These are phyloP conservation scores for Leptographium galeiforme DNA, from an alignment of 2,329 filamentous ascomycete species.

Conservation along the genomic window DNA sequence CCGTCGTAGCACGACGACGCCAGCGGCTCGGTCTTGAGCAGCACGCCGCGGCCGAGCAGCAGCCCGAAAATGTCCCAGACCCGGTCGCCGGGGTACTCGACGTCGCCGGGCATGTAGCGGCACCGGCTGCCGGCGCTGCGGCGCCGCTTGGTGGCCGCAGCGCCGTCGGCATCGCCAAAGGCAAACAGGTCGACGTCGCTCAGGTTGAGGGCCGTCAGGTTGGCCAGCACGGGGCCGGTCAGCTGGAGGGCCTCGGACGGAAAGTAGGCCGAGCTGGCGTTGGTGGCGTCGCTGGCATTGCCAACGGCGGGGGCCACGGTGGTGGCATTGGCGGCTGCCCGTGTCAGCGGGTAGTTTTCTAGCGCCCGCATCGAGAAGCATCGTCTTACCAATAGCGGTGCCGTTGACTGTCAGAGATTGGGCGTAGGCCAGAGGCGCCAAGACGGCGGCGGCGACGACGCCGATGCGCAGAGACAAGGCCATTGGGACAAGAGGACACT, in stretches of 20 bases:
- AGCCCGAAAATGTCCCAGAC: constrained; percentile 38
- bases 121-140: constrained; percentile 6
- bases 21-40: constrained; percentile 39
- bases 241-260: constrained; percentile 12
- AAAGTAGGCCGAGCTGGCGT: constrained; percentile 8
- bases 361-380: no score
- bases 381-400: constrained; percentile 6
- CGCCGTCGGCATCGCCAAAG: constrained; percentile 1
- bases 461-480: constrained; percentile 1
- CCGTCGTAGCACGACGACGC: constrained; percentile 37
- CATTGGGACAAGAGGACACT: background rate
- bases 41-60: constrained; percentile 29
- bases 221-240: constrained; percentile 9
- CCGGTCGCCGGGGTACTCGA: constrained; percentile 33
- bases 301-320: constrained; percentile 9
- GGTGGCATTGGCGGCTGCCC: constrained; percentile 5
- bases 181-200: constrained; percentile 7
- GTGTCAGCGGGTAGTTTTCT: background rate
- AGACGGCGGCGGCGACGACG: constrained; percentile 1
- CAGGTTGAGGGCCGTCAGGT: constrained; percentile 9
- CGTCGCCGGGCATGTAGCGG: constrained; percentile 29
- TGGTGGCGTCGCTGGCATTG: constrained; percentile 1
- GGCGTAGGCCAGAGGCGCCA: constrained; percentile 6
- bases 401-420: constrained; percentile 8
- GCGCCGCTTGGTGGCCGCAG: background rate